Evolutionary conservation across 2,329 filamentous ascomycete genomes (phyloP).

Genomic region (Phaeosphaeria sp.): DNA sequence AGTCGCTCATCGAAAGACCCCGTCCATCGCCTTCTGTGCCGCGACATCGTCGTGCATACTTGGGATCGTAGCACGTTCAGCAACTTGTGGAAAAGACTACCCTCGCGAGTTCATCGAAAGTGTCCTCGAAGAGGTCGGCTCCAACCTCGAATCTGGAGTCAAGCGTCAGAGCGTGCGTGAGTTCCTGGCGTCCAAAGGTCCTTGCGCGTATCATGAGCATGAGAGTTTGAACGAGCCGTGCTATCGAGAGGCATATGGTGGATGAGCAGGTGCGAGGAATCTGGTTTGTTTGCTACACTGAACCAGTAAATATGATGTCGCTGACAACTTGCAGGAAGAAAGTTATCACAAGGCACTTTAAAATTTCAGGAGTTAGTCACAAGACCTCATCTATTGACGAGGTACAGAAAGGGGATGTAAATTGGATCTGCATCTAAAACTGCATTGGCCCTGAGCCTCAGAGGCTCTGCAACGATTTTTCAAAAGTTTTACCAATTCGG

Average conservation of each 20-base stretch:
- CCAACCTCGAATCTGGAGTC: neutral
- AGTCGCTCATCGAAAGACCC: neutral
- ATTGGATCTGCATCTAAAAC: no score
- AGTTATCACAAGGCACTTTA: no score
- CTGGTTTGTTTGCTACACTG: neutral
- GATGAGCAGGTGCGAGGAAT: neutral
- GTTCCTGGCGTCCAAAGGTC: neutral
- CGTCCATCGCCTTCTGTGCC: neutral
- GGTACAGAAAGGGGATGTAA: no score
- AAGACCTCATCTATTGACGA: no score
- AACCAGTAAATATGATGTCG: no score
- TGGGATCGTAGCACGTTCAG: neutral
- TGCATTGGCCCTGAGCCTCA: no score
- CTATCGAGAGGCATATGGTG: slow-evolving; percentile 1
- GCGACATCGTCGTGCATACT: neutral
- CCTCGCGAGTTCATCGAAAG: neutral
- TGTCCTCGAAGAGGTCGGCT: neutral
- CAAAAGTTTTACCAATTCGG: no score
- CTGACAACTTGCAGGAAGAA: no score
- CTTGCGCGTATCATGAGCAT: neutral
- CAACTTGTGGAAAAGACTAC: neutral
- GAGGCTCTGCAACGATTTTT: no score
- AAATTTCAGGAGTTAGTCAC: no score
- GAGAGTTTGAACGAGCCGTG: neutral
- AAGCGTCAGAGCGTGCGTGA: neutral